Evolutionary conservation across 2,329 filamentous ascomycete genomes (phyloP), one percentile per base, ranked within the genome.

Genomic region (Pyrenophora seminiperda): DNA sequence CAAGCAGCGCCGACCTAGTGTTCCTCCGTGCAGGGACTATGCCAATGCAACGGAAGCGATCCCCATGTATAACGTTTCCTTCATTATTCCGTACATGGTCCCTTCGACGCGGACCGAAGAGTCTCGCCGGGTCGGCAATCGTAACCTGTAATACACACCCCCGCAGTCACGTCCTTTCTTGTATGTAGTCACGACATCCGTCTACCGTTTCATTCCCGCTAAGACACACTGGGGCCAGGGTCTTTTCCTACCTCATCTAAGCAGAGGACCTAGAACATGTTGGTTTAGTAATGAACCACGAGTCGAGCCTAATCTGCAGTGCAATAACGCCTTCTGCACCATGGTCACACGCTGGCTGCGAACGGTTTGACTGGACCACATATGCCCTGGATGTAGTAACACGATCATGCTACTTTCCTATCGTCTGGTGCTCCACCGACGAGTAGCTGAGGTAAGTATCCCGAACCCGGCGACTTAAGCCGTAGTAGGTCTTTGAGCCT

Each of bases 1-100:
- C 38, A 15, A 52, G 36, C 30, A 22, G 34, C 39, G 30, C 33
- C 20, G 37, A 18, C 27, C 19, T 46, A 31, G 30, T 31, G 30
- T 30, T 42, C 24, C 24, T 45, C 32, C 49, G 29, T 32, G 27
- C 53, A 54, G 47, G 47, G 47, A 50, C 50, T 42, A 15, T 40
- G 42, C 49, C 54, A 50, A 42, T 46, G 44, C 36, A 30, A 43
- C 40, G 49, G 57, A 47, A 55, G 38, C 52, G 54, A 56, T 43
- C 32, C 39, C 24, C 37, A 31, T 43, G 50, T 59, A 41, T 49
- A 37, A 50, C 43, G 14, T 45, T 39, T 34, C 43, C 22, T 36
- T 47, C 18, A 29, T 24, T 27, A 43, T 36, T 47, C 18, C 27
- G 20, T 27, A 43, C 43, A 37, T 13, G 17, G 18, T 33, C 19